Conservation (phyloP, 805 yeast species). For the Danielozyma ontarioensis region DNA sequence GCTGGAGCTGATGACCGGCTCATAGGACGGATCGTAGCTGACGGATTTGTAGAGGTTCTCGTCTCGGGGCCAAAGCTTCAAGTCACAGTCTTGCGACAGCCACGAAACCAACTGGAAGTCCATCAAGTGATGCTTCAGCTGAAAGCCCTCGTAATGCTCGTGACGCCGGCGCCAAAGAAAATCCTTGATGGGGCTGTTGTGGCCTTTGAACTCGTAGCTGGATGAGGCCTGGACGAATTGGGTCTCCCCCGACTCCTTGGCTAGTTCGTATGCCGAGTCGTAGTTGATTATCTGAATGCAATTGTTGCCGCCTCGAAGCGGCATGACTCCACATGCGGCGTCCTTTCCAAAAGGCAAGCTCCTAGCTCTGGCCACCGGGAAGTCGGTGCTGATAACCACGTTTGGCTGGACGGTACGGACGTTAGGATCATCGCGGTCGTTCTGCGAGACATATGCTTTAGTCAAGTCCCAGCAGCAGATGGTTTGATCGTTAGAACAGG, state of each 20-base stretch:
- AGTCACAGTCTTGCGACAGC: constrained; percentile 78
- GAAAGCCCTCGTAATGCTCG: constrained; percentile 39
- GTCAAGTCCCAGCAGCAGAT: constrained; percentile 1
- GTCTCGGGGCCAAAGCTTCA: constrained; percentile 70
- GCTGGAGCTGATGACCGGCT: too few relatives aligned
- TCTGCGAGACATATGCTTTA: too few relatives aligned
- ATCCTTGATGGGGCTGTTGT: constrained; percentile 78
- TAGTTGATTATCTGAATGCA: constrained; percentile 52
- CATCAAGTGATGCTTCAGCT: constrained; percentile 53
- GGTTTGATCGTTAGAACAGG: constrained; percentile 82
- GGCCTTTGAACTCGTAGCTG: constrained; percentile 66
- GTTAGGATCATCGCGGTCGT: not conserved
- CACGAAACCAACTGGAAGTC: constrained; percentile 92
- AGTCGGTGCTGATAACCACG: constrained; percentile 61
- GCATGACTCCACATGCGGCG: constrained; percentile 79
- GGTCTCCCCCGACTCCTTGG: constrained; percentile 19
- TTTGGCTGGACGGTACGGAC: constrained; percentile 33
- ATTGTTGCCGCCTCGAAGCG: constrained; percentile 79
- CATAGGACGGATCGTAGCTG: constrained; percentile 33
- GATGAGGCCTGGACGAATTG: constrained; percentile 17
- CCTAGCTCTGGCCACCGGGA: constrained; percentile 87
- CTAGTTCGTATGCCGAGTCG: constrained; percentile 27
- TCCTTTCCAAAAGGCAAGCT: constrained; percentile 80
- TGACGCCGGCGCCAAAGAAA: constrained; percentile 73
- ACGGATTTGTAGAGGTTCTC: constrained; percentile 31